Base-by-base conservation (phyloP, 805 yeast genomes). In the Nakazawaea populi region DNA sequence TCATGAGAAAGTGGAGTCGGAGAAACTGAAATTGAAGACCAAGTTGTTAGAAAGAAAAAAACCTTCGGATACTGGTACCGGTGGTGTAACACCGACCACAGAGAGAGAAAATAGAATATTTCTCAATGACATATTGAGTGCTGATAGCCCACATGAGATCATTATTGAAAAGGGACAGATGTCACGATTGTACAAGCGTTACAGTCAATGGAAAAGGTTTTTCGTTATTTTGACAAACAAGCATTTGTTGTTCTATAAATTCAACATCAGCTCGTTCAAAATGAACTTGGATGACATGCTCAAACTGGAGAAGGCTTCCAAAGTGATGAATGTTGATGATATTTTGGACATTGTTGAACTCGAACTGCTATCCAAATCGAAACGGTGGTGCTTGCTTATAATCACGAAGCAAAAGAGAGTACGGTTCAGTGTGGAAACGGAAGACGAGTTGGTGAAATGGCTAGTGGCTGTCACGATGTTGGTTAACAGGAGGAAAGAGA, bases 331-430 rank as follows among this genome's bases (percentile, higher is more conserved):
- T 14, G 54, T 72, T 14, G 57, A 60, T 5, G 69, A 72, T 29
- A 55, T 77, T 12, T 57, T 72, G 10, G 82, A 77, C 54, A 78
- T 72, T 29, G 74, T 77, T 35, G 83, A 78, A 55, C 57, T 77
- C 31, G 82, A 78, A 51, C 74, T 79, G 1, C 48, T 74, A 40
- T 69, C 77, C 12, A 67, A 65, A 49, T 59, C 74, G 24, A 75
- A 71, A 54, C 55, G 54, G 40, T 75, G 70, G 67, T 77, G 83
- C 55, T 59, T 79, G 57, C 61, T 75, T 50, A 62, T 79, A 14
- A 75, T 79, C 38, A 74, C 81, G 0, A 73, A 76, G 2, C 58
- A 60, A 44, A 77, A 76, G 55, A 60, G 79, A 46, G 55, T 74
- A 12, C 56, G 78, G 32, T 68, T 79, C 50, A 68, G 80, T 55